Percentiles rank a stretch among this genome's conserved stretches.
phyloP scores from a whole-genome alignment of 768 basidiomycete species.

The Harrya chromipes region DNA sequence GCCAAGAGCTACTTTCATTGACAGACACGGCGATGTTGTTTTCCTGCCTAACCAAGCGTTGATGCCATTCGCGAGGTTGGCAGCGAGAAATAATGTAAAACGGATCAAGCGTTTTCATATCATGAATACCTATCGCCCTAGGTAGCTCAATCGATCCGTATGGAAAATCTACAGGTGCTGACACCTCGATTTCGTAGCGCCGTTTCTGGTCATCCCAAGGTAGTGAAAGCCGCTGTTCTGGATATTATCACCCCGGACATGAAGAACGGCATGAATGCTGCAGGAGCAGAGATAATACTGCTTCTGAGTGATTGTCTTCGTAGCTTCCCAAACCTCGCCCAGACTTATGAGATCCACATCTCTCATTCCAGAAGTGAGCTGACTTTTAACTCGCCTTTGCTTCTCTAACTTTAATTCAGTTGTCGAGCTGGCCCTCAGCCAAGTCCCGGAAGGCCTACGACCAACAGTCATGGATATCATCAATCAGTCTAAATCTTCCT shows the following conservation, averaged over 20 bases:
- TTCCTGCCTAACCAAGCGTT: slow-evolving; percentile 69
- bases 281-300: slow-evolving; percentile 71
- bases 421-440: slow-evolving; percentile 57
- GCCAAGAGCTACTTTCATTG: slow-evolving; percentile 70
- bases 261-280: slow-evolving; percentile 57
- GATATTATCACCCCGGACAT: slow-evolving; percentile 82
- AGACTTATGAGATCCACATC: slow-evolving; percentile 71
- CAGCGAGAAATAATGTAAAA: slow-evolving; percentile 60
- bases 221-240: slow-evolving; percentile 71
- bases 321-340: slow-evolving; percentile 65
- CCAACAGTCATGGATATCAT: slow-evolving; percentile 61
- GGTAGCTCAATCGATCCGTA: slow-evolving; percentile 38
- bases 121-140: slow-evolving; percentile 66
- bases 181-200: slow-evolving; percentile 36
- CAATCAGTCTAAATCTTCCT: slow-evolving; percentile 59
- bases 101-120: slow-evolving; percentile 86
- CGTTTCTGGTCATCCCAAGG: slow-evolving; percentile 70
- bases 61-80: slow-evolving; percentile 76
- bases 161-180: neutral
- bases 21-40: slow-evolving; percentile 76
- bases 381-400: neutral
- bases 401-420: slow-evolving; percentile 42
- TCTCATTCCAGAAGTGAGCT: slow-evolving; percentile 73
- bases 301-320: slow-evolving; percentile 65
- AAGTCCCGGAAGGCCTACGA: slow-evolving; percentile 57